phyloP scores from a whole-genome alignment of 2,329 filamentous ascomycete genomes.

The Penicillium sp. region DNA sequence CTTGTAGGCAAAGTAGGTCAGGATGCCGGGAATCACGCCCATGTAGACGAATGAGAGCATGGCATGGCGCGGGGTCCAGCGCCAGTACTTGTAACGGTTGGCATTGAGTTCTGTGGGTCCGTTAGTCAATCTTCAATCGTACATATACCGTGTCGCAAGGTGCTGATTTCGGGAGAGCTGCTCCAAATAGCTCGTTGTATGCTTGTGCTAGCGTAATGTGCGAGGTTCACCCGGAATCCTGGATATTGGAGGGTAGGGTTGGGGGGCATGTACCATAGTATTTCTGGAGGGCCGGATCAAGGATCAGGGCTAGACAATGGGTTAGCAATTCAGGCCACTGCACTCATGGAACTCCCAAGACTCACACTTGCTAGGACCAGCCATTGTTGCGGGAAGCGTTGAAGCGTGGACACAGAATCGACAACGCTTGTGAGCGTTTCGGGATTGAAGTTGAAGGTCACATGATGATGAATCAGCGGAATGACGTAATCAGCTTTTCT shows the following conservation, averaged over 20 bases:
- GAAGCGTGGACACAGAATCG: conserved; percentile 15
- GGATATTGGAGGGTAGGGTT: conserved; percentile 10
- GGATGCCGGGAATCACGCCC: conserved; percentile 65
- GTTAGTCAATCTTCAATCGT: conserved; percentile 9
- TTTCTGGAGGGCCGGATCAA: conserved; percentile 49
- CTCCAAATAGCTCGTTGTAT: neutral
- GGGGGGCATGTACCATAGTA: conserved; percentile 47
- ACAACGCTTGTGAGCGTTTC: conserved; percentile 5
- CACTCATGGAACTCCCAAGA: neutral
- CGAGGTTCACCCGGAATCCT: neutral
- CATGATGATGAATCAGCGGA: conserved; percentile 7
- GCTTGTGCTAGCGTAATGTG: neutral
- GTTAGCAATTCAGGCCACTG: conserved; percentile 47
- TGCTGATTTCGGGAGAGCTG: neutral
- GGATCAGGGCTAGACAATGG: conserved; percentile 46
- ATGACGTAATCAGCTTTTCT: conserved; percentile 4
- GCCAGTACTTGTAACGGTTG: conserved; percentile 91
- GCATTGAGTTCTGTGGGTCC: conserved; percentile 66
- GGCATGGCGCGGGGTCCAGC: conserved; percentile 83
- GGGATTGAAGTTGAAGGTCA: conserved; percentile 16
- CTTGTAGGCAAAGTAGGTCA: conserved; percentile 71
- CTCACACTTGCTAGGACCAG: conserved; percentile 51
- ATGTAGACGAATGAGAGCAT: conserved; percentile 76
- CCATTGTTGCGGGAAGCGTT: conserved; percentile 43
- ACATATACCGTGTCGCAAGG: neutral